A percentile compares a stretch with the other conserved stretches of the same genome.
phyloP scores from a whole-genome alignment of 352 stramenopile genomes.

The Globisporangium spinosum region DNA sequence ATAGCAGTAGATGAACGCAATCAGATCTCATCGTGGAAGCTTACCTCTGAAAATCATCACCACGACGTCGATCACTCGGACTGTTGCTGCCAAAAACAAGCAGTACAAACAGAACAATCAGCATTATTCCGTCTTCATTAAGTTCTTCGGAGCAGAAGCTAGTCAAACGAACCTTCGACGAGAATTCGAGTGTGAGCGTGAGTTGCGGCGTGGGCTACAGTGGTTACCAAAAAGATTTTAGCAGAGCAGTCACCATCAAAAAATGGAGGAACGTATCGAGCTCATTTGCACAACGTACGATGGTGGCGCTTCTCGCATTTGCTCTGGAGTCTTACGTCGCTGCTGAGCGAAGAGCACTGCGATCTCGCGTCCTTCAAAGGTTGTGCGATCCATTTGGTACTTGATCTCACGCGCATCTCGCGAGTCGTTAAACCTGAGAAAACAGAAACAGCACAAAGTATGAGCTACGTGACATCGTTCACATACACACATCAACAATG shows the following conservation, averaged over 20 bases:
- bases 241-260: neutral
- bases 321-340: constrained; percentile 66
- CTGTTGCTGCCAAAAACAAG: neutral
- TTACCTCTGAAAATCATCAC: constrained; percentile 2
- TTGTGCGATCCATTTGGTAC: constrained; percentile 67
- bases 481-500: neutral
- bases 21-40: neutral
- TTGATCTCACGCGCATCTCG: constrained; percentile 68
- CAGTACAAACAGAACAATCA: neutral
- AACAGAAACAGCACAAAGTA: neutral
- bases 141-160: neutral
- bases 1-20: neutral
- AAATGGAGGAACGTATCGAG: neutral
- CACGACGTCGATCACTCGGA: constrained; percentile 3
- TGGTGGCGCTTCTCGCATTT: constrained; percentile 46
- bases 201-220: constrained; percentile 20
- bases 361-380: constrained; percentile 66
- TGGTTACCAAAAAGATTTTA: neutral
- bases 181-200: constrained; percentile 17
- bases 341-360: constrained; percentile 78
- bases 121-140: neutral
- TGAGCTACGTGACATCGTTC: neutral
- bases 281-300: constrained; percentile 5
- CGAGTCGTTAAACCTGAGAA: constrained; percentile 45
- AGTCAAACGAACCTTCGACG: constrained; percentile 10